Evolutionary conservation across 1,139 yeast species (phyloP).

Genomic region (Wickerhamomyces sp.): DNA sequence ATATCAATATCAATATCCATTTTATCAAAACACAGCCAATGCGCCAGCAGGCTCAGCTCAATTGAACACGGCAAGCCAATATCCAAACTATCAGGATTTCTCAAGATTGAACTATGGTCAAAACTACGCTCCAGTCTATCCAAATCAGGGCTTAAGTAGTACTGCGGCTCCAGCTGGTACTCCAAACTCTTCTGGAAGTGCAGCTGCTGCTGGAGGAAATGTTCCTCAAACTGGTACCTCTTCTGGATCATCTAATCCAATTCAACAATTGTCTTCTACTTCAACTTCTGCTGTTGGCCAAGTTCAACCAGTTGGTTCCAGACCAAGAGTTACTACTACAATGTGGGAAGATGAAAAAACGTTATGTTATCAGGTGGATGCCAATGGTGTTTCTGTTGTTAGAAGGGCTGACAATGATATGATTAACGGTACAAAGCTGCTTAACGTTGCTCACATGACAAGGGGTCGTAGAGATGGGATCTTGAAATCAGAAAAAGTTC

Average conservation of each 20-base stretch:
- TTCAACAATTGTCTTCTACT: slow-evolving; percentile 1
- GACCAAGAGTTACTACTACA: slow-evolving; percentile 89
- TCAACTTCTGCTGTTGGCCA: slow-evolving; percentile 36
- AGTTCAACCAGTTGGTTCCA: slow-evolving; percentile 54
- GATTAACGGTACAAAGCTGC: slow-evolving; percentile 91
- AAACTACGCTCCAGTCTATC: slow-evolving; percentile 23
- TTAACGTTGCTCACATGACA: slow-evolving; percentile 93
- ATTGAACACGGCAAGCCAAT: slow-evolving; percentile 5
- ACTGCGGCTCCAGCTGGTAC: slow-evolving; percentile 6
- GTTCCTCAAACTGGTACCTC: slow-evolving; percentile 4
- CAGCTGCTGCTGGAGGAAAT: slow-evolving; percentile 3
- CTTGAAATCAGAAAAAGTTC: slow-evolving; percentile 77
- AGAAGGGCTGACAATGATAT: slow-evolving; percentile 89
- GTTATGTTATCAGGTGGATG: slow-evolving; percentile 91
- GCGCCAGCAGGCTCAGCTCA: slow-evolving; percentile 5
- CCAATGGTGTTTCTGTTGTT: slow-evolving; percentile 85
- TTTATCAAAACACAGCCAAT: slow-evolving; percentile 15
- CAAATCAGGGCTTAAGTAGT: slow-evolving; percentile 7
- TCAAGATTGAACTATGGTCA: slow-evolving; percentile 23
- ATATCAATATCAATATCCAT: slow-evolving; percentile 20
- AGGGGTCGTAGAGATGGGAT: slow-evolving; percentile 96
- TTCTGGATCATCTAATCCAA: slow-evolving; percentile 1
- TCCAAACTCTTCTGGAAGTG: slow-evolving; percentile 16
- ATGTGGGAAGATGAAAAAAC: slow-evolving; percentile 98
- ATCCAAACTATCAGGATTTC: slow-evolving; percentile 20